phyloP scores from a whole-genome alignment of 805 yeast species.

The Kodamaea hsintzibuensis region DNA sequence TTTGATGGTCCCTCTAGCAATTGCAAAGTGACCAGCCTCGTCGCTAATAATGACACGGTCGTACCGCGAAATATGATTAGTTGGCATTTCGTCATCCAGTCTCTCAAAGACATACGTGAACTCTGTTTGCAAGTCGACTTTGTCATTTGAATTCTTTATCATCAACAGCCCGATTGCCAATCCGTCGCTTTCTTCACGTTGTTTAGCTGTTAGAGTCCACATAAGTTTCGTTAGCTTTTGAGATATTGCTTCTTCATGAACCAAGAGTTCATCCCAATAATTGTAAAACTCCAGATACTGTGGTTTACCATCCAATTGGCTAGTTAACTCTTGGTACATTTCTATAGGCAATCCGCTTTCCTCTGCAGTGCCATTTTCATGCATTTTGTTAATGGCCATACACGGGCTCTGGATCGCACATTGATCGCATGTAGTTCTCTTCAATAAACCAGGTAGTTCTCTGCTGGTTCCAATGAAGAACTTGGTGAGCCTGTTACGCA shows the following conservation, averaged over 20 bases:
- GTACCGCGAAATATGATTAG: slow-evolving; percentile 47
- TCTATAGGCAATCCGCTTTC: slow-evolving; percentile 53
- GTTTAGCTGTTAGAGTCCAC: slow-evolving; percentile 62
- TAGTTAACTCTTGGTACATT: slow-evolving; percentile 49
- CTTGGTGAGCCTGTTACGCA: slow-evolving; percentile 69
- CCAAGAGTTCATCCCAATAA: slow-evolving; percentile 73
- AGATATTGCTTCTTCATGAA: slow-evolving; percentile 68
- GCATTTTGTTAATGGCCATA: slow-evolving; percentile 61
- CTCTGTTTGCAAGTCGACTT: slow-evolving; percentile 21
- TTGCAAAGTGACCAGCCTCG: slow-evolving; percentile 72
- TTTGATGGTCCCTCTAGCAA: slow-evolving; percentile 62
- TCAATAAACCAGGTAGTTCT: slow-evolving; percentile 54
- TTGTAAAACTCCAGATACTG: slow-evolving; percentile 56
- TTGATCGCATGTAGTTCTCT: slow-evolving; percentile 56
- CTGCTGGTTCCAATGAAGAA: slow-evolving; percentile 52
- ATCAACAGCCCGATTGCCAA: slow-evolving; percentile 54
- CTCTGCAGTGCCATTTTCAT: slow-evolving; percentile 58
- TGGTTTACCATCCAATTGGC: slow-evolving; percentile 44
- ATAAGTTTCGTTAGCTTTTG: slow-evolving; percentile 56
- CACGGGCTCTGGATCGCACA: slow-evolving; percentile 61
- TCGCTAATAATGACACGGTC: slow-evolving; percentile 79
- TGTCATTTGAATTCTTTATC: slow-evolving; percentile 32
- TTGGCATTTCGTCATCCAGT: slow-evolving; percentile 27
- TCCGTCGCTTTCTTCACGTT: slow-evolving; percentile 63
- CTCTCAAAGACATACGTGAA: slow-evolving; percentile 54